Conservation (phyloP, 2,329 filamentous ascomycete species). For the Pseudogymnoascus sp. region DNA sequence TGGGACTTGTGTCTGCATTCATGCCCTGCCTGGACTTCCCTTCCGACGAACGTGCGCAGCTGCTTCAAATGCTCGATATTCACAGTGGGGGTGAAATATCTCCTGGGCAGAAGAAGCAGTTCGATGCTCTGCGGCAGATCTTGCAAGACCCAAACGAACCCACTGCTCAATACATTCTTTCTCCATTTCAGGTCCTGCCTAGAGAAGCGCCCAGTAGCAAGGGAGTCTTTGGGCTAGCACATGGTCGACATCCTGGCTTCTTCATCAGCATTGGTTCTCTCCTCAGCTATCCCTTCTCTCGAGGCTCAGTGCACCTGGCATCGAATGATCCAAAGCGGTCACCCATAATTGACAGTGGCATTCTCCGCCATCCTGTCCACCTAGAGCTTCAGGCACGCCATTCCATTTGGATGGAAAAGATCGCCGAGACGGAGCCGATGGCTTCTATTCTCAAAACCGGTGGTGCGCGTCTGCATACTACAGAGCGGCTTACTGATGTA, state of each 20-base stretch:
- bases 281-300: constrained; percentile 34
- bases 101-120: constrained; percentile 13
- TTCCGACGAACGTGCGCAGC: constrained; percentile 5
- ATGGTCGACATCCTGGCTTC: constrained; percentile 12
- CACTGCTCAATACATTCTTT: constrained; percentile 15
- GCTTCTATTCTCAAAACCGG: constrained; percentile 25
- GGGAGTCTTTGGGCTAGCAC: constrained; percentile 14
- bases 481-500: background rate
- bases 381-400: constrained; percentile 33
- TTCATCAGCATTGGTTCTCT: constrained; percentile 27
- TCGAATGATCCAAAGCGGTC: constrained; percentile 30
- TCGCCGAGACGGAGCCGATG: constrained; percentile 27
- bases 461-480: background rate
- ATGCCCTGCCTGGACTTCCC: constrained; percentile 14
- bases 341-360: constrained; percentile 37
- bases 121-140: constrained; percentile 10
- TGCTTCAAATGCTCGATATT: constrained; percentile 11
- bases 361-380: constrained; percentile 38
- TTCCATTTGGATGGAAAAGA: constrained; percentile 28
- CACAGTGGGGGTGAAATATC: background rate
- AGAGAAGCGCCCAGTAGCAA: constrained; percentile 13
- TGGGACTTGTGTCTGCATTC: constrained; percentile 15
- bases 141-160: constrained; percentile 12
- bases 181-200: constrained; percentile 16
- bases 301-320: constrained; percentile 35